These are phyloP conservation scores for Candida chauliodis DNA, from an alignment of 805 yeast species.

Conservation along the genomic window DNA sequence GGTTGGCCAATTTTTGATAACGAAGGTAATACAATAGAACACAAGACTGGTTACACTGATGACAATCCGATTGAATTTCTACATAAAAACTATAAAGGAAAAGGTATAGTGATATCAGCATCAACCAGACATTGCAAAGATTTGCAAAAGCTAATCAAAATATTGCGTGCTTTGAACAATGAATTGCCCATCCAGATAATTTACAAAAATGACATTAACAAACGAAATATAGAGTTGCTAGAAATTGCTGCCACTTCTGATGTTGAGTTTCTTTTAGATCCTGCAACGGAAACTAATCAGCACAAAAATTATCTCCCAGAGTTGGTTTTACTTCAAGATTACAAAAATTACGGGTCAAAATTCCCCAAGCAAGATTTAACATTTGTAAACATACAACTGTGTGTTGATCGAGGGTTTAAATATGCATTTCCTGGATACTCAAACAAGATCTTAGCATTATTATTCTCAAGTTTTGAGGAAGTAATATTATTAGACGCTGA, in stretches of 20 bases:
- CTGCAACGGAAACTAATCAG: slow-evolving; percentile 15
- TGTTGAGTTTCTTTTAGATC: slow-evolving; percentile 14
- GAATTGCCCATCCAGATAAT: slow-evolving; percentile 31
- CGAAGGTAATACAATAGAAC: slow-evolving; percentile 3
- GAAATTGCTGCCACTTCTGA: slow-evolving; percentile 17
- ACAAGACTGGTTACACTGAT: slow-evolving; percentile 5
- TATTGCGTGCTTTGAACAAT: slow-evolving; percentile 30
- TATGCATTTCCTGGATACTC: slow-evolving; percentile 28
- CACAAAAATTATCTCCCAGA: slow-evolving; percentile 18
- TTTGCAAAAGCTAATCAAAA: slow-evolving; percentile 20
- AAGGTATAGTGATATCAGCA: slow-evolving; percentile 32
- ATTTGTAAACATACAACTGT: slow-evolving; percentile 21
- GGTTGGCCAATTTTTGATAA: slow-evolving; percentile 8
- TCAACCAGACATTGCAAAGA: slow-evolving; percentile 22
- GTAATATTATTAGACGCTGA: slow-evolving; percentile 39
- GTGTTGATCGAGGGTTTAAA: slow-evolving; percentile 16
- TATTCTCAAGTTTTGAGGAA: slow-evolving; percentile 33
- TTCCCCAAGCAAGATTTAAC: slow-evolving; percentile 28
- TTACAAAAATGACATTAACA: slow-evolving; percentile 22
- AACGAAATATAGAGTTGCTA: slow-evolving; percentile 19
- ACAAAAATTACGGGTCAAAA: slow-evolving; percentile 14
- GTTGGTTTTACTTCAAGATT: slow-evolving; percentile 13
- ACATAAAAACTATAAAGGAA: slow-evolving; percentile 27
- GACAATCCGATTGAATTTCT: slow-evolving; percentile 35
- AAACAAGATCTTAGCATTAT: slow-evolving; percentile 32